Percentiles rank a stretch among this genome's conserved stretches.
Evolutionary conservation across 139 green algal species (phyloP).

Genomic region (Pseudopediastrum boryanum): DNA sequence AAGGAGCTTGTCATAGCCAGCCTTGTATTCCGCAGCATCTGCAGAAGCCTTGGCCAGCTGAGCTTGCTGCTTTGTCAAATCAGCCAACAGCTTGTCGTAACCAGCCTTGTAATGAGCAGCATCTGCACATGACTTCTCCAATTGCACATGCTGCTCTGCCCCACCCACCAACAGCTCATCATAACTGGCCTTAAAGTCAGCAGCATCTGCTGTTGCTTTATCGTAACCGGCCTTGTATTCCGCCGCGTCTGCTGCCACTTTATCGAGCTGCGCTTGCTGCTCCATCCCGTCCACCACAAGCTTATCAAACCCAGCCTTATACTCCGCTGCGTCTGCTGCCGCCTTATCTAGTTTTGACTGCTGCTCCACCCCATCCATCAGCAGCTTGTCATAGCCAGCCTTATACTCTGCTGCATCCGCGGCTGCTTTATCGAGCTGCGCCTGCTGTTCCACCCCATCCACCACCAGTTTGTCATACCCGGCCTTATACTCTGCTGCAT

Average conservation of each 20-base stretch:
- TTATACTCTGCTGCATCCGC: constrained; percentile 21
- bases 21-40: constrained; percentile 25
- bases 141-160: neutral
- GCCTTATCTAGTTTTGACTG: constrained; percentile 10
- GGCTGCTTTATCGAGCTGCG: constrained; percentile 12
- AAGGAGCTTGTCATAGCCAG: neutral
- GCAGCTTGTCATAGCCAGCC: constrained; percentile 27
- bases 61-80: neutral
- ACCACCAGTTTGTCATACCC: constrained; percentile 26
- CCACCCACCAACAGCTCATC: neutral
- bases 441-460: constrained; percentile 17
- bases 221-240: constrained; percentile 31
- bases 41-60: constrained; percentile 6
- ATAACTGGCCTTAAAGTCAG: constrained; percentile 13
- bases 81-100: constrained; percentile 18
- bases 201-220: constrained; percentile 19
- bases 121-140: constrained; percentile 26
- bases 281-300: neutral
- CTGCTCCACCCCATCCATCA: constrained; percentile 18
- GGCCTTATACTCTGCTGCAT: constrained; percentile 24
- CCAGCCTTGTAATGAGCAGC: constrained; percentile 30
- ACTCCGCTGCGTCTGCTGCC: constrained; percentile 24
- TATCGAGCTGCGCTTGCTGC: constrained; percentile 17
- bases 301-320: constrained; percentile 35
- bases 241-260: constrained; percentile 15